Base-by-base conservation (phyloP, 179 eudicot genomes). In the Spinacia oleracea region DNA sequence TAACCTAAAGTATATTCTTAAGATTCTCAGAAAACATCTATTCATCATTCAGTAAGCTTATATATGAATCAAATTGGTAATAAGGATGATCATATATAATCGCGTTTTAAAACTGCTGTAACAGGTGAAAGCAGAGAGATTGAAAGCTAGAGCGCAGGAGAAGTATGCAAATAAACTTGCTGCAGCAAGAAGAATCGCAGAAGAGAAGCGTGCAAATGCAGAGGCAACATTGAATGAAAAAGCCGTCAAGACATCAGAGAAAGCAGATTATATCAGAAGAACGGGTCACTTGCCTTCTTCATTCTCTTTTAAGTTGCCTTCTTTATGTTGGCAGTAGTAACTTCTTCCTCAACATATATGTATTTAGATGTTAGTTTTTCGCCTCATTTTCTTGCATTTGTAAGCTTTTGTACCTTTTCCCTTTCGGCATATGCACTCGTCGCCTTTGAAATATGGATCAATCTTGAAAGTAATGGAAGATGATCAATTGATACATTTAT, bases 141-240 rank as follows among this genome's bases (percentile, higher is more conserved):
- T 94, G 78, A 94, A 91, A 86, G 72, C 97, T 0, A 87, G 97
- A 82, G 98, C 98, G 55, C 91, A 93, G 62, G 98, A 95, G 88
- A 95, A 86, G 89, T 87, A 85, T 50, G 73, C 88, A 1, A 91
- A 91, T 84, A 93, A 93, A 82, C 89, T 95, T 5, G 92, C 92
- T 25, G 82, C 97, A 10, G 86, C 97, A 0, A 82, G 88, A 82
- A 93, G 98, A 75, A 89, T 93, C n/a, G 98, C 98, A 1, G 98
- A 93, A 80, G 98, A 95, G 87, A 95, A 89, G 77, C 89, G 91
- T 0, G 97, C 97, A 5, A 91, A 89, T 63, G 98, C 98, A 75
- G 98, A 90, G 81, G 92, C 98, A 0, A 82, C 87, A 42, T 79
- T 93, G 60, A 93, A 91, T 56, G 98, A 95, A 68, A 90, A 93